Evolutionary conservation across 371 early-diverging fungal species (phyloP).

Genomic region (Parasitella parasitica): DNA sequence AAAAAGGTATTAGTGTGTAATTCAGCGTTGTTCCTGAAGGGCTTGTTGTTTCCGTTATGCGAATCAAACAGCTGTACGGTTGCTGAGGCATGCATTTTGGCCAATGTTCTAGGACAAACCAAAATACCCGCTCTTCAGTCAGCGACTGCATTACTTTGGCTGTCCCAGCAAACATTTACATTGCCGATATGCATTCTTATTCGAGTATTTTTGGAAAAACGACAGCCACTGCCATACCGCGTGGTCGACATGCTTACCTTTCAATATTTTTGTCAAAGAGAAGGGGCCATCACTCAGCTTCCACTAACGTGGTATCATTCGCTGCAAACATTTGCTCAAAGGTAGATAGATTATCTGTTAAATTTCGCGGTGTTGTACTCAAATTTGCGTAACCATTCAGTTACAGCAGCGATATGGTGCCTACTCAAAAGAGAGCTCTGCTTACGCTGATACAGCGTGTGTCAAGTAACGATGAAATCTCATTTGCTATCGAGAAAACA

Average conservation of each 20-base stretch:
- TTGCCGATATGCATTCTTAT: slow-evolving; percentile 90
- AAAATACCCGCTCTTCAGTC: slow-evolving; percentile 74
- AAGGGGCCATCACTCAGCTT: slow-evolving; percentile 68
- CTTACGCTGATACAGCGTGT: background rate
- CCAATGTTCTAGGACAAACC: slow-evolving; percentile 76
- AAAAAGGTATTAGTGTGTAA: slow-evolving; percentile 91
- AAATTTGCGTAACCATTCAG: background rate
- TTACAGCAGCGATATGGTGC: slow-evolving; percentile 8
- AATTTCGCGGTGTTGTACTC: background rate
- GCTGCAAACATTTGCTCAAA: slow-evolving; percentile 85
- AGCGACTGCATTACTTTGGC: slow-evolving; percentile 84
- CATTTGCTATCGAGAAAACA: background rate
- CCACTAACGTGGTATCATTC: slow-evolving; percentile 97
- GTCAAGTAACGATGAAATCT: background rate
- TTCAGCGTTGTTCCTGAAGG: slow-evolving; percentile 96
- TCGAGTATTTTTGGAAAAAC: slow-evolving; percentile 92
- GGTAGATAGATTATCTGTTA: slow-evolving; percentile 23
- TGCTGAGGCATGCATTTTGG: slow-evolving; percentile 91
- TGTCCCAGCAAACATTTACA: slow-evolving; percentile 90
- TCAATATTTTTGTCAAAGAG: slow-evolving; percentile 82
- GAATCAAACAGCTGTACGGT: slow-evolving; percentile 89
- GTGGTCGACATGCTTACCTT: slow-evolving; percentile 93
- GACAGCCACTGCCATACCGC: slow-evolving; percentile 93
- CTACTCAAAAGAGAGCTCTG: background rate
- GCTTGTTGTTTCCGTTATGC: slow-evolving; percentile 90